phyloP scores from a whole-genome alignment of 208 protist genomes.

The Crithidia mellificae region DNA sequence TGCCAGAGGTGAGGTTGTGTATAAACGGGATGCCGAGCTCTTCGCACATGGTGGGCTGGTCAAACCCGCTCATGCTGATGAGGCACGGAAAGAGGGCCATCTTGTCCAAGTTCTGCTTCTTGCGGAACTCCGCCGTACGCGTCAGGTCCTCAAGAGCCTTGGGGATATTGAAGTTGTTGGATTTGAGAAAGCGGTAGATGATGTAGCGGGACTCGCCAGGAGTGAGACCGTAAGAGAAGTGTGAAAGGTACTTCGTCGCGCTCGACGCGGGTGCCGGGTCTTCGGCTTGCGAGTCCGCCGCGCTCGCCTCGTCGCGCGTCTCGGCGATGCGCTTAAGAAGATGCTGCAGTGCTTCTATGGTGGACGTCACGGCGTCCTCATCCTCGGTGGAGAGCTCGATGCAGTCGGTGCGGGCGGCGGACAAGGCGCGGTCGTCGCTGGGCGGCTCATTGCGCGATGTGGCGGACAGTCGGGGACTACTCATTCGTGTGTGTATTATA shows the following conservation, averaged over 20 bases:
- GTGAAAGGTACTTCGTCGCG: constrained; percentile 18
- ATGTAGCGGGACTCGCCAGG: constrained; percentile 34
- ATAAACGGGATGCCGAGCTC: constrained; percentile 42
- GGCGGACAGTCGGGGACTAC: not conserved
- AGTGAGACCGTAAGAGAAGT: constrained; percentile 35
- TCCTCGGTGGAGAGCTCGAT: constrained; percentile 7
- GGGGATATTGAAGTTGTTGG: constrained; percentile 33
- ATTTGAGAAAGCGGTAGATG: constrained; percentile 48
- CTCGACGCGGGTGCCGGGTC: not conserved
- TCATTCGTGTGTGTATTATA: no score
- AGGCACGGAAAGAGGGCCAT: constrained; percentile 60
- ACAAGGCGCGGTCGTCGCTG: constrained; percentile 15
- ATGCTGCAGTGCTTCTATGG: constrained; percentile 18
- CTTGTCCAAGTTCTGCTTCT: constrained; percentile 51
- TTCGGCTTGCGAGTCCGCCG: not conserved
- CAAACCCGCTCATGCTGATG: constrained; percentile 60
- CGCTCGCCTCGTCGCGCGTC: not conserved
- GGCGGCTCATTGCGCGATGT: not conserved
- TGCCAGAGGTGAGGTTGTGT: constrained; percentile 17
- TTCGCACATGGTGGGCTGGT: constrained; percentile 46
- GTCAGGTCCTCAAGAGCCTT: constrained; percentile 37
- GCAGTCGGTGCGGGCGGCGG: constrained; percentile 18
- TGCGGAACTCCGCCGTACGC: constrained; percentile 40
- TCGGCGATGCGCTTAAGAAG: constrained; percentile 4
- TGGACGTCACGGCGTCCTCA: constrained; percentile 11